Base-by-base conservation (phyloP, 2,329 filamentous ascomycete genomes). In the Atkinsonella hypoxylon region DNA sequence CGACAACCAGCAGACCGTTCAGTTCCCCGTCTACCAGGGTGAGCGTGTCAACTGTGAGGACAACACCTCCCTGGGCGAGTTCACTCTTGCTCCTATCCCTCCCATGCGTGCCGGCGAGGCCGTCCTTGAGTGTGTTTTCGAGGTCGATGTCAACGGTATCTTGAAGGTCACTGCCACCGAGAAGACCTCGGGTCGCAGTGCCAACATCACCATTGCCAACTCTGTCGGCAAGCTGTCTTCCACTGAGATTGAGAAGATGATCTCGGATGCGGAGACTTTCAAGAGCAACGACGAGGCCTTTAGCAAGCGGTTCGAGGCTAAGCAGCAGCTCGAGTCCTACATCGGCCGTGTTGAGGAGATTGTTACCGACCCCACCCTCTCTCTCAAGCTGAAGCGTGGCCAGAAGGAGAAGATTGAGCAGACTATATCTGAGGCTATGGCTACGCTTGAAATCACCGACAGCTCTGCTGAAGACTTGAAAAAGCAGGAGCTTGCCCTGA, bases 181-280 rank as follows among this genome's bases (percentile, higher is more conserved):
- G 82, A 98, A 98, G 84, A 91, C 89, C 62, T 95, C 93, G 34
- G 93, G 93, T 65, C 90, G 93, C 70, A 93, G 81, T 67, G 93
- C 93, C 74, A 98, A 98, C 83, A 98, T 98, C 72, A 98, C 93
- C 70, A 98, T 98, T 75, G 89, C 88, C 74, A 98, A 98, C 83
- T 95, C 93, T 54, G 91, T 98, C 64, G 93, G 93, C 71, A 98
- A 98, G 81, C 88, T 98, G 61, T 95, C 89, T 56, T 87, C 85
- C 49, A 74, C 75, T 56, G 93, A 98, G 77, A 98, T 98, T 59
- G 93, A 98, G 79, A 89, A 82, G 77, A 97, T 97, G 91, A 89
- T 98, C 70, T 86, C 76, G 70, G 84, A 98, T 62, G 93, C 93
- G 64, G 89, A 91, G 77, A 94, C 95, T 76, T 98, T 96, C 87